Percentiles rank a stretch among this genome's conserved stretches.
phyloP scores from a whole-genome alignment of 2,329 filamentous ascomycete species.

The Acrocalymma vagum region DNA sequence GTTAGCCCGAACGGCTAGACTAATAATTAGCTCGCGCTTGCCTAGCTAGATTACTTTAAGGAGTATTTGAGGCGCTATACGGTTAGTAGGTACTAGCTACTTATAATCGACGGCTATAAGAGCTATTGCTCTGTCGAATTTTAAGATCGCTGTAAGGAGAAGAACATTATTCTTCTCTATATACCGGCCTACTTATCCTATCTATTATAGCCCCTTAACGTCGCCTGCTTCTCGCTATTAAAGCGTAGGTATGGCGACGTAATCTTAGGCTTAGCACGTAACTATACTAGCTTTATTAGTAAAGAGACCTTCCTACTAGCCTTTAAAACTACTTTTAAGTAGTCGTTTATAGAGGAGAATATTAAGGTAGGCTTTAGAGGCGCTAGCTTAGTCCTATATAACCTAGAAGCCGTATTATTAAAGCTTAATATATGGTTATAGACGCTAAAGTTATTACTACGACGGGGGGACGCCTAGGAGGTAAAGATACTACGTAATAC shows the following conservation, averaged over 20 bases:
- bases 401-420: no score
- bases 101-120: slow-evolving; percentile 6
- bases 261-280: no score
- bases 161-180: slow-evolving; percentile 4
- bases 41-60: slow-evolving; percentile 8
- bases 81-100: slow-evolving; percentile 6
- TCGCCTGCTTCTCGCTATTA: background rate
- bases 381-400: no score
- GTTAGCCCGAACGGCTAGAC: slow-evolving; percentile 6
- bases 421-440: no score
- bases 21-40: slow-evolving; percentile 5
- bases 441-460: no score
- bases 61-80: background rate
- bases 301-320: no score
- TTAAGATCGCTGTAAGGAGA: slow-evolving; percentile 6
- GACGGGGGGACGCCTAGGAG: slow-evolving; percentile 9
- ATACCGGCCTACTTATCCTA: background rate
- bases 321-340: no score
- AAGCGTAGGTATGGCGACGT: no score
- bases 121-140: slow-evolving; percentile 4
- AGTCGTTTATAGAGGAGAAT: no score
- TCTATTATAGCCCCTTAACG: background rate
- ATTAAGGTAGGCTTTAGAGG: no score
- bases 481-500: slow-evolving; percentile 12
- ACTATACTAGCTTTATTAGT: no score